phyloP scores from a whole-genome alignment of 2,329 filamentous ascomycete genomes.

The Exophiala bonariae region DNA sequence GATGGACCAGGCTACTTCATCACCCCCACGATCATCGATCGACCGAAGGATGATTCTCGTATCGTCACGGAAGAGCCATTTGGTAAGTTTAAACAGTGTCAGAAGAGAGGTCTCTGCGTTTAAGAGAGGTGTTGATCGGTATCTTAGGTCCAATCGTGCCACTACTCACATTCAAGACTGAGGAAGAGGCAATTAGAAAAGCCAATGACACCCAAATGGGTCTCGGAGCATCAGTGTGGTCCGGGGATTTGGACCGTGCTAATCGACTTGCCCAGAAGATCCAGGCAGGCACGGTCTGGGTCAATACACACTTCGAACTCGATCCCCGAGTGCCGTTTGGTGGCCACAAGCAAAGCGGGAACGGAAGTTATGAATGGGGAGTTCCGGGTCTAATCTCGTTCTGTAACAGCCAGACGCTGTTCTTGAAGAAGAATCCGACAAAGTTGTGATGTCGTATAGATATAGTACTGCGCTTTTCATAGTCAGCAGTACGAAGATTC shows the following conservation, averaged over 20 bases:
- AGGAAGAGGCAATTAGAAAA: conserved; percentile 58
- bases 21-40: conserved; percentile 58
- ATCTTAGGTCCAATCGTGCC: conserved; percentile 65
- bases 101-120: background rate
- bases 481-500: too few relatives aligned
- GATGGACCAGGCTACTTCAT: conserved; percentile 56
- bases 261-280: conserved; percentile 53
- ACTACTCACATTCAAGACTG: conserved; percentile 59
- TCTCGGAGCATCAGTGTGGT: conserved; percentile 60
- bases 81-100: background rate
- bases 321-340: conserved; percentile 24
- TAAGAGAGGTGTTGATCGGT: background rate
- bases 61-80: conserved; percentile 62
- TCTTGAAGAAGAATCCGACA: conserved; percentile 35
- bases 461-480: too few relatives aligned
- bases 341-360: conserved; percentile 14
- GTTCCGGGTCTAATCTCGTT: background rate
- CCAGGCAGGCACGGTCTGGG: conserved; percentile 54
- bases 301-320: conserved; percentile 19
- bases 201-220: conserved; percentile 55
- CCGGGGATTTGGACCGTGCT: conserved; percentile 51
- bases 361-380: background rate
- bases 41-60: conserved; percentile 54
- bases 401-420: conserved; percentile 29
- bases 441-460: too few relatives aligned